Conservation (phyloP, 257 asterid species). For the Nicotiana paniculata region DNA sequence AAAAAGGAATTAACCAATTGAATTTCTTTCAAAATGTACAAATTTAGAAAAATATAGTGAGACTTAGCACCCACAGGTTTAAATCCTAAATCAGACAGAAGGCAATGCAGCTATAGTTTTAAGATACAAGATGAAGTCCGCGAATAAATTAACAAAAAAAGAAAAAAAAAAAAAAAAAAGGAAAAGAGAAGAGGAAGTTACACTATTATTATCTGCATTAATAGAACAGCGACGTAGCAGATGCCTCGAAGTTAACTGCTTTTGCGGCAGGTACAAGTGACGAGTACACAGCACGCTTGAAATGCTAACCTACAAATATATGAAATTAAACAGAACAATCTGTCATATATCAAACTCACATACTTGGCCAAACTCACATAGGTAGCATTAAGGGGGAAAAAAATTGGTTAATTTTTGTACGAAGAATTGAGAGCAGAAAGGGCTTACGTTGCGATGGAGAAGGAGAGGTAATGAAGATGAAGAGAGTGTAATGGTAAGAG, state of each 20-base stretch:
- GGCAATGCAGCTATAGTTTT: neutral
- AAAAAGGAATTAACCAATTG: too few species aligned
- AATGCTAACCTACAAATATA: neutral
- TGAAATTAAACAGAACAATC: neutral
- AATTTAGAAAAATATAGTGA: too few species aligned
- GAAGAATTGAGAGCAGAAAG: neutral
- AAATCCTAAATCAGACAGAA: too few species aligned
- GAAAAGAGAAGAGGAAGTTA: neutral
- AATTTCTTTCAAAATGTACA: too few species aligned
- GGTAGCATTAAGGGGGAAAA: neutral
- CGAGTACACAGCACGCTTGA: neutral
- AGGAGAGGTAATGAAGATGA: neutral
- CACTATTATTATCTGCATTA: neutral
- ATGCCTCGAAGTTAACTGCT: neutral
- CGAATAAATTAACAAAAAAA: neutral
- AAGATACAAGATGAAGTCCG: neutral
- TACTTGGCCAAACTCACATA: neutral
- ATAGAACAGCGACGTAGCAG: neutral
- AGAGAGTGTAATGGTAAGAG: neutral
- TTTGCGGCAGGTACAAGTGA: neutral
- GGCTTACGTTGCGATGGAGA: conserved; percentile 7
- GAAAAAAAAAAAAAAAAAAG: neutral
- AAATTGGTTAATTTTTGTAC: neutral
- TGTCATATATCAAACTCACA: neutral
- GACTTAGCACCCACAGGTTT: too few species aligned